These are phyloP conservation scores for Fistulina hepatica DNA, from an alignment of 1,284 basidiomycete genomes.

Conservation along the genomic window DNA sequence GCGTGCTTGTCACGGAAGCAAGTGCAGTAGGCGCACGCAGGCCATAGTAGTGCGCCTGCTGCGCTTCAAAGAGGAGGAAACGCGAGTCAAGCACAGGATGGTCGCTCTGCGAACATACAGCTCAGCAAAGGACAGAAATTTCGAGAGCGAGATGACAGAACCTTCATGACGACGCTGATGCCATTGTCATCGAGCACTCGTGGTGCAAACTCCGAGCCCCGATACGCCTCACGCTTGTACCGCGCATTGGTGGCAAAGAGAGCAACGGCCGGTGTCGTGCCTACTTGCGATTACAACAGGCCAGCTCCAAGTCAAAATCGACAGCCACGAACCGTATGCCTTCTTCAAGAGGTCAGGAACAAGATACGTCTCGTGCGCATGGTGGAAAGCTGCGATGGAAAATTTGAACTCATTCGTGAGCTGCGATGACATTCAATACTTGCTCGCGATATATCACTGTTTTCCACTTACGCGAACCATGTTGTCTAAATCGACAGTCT, in stretches of 20 bases:
- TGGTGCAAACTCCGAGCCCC: constrained; percentile 79
- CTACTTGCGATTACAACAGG: constrained; percentile 18
- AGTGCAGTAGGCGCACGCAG: constrained; percentile 50
- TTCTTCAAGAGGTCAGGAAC: constrained; percentile 48
- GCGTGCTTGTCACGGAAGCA: constrained; percentile 66
- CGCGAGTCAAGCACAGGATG: constrained; percentile 71
- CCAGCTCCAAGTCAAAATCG: not conserved
- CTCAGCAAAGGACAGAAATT: not conserved
- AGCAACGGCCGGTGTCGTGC: constrained; percentile 57
- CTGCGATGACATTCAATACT: constrained; percentile 45
- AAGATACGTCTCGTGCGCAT: constrained; percentile 12
- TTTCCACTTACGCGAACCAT: constrained; percentile 25
- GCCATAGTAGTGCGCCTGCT: constrained; percentile 77
- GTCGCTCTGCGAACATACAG: constrained; percentile 40
- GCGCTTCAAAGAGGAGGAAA: constrained; percentile 75
- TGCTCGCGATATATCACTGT: constrained; percentile 59
- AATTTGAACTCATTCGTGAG: constrained; percentile 15
- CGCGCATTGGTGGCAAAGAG: constrained; percentile 61
- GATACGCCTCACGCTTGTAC: constrained; percentile 81
- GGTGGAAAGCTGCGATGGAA: constrained; percentile 12
- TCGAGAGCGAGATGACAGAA: constrained; percentile 15
- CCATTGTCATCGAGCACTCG: constrained; percentile 69
- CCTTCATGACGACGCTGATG: constrained; percentile 72
- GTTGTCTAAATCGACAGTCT: constrained; percentile 11
- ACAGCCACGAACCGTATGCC: constrained; percentile 40